Percentiles rank a stretch among this genome's conserved stretches.
phyloP scores from a whole-genome alignment of 768 basidiomycete genomes.

The Candolleomyces aberdarensis region DNA sequence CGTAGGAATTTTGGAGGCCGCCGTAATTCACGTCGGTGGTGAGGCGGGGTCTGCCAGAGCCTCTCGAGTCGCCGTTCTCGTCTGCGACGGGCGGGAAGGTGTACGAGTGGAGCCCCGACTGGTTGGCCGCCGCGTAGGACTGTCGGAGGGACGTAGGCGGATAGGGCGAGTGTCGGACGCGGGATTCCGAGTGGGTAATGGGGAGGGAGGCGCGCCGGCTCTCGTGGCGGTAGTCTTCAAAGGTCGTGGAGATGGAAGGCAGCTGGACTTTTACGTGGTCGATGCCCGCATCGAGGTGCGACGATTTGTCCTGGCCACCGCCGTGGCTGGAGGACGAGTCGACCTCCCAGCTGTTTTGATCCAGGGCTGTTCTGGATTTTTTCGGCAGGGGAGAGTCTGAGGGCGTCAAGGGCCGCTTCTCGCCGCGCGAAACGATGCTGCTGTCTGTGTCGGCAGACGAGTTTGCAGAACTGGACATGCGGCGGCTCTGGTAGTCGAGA shows the following conservation, averaged over 20 bases:
- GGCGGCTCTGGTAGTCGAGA: constrained; percentile 58
- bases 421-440: constrained; percentile 53
- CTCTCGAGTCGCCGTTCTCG: constrained; percentile 32
- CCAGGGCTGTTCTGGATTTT: constrained; percentile 33
- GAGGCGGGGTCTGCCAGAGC: constrained; percentile 34
- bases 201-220: constrained; percentile 64
- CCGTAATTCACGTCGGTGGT: constrained; percentile 43
- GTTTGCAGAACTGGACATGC: constrained; percentile 76
- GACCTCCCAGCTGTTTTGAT: constrained; percentile 28
- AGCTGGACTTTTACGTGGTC: constrained; percentile 51
- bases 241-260: constrained; percentile 70
- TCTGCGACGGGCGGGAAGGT: constrained; percentile 55
- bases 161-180: constrained; percentile 56
- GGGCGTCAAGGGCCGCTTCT: constrained; percentile 60
- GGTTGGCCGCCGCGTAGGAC: constrained; percentile 42
- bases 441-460: constrained; percentile 69
- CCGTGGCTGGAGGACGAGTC: constrained; percentile 18
- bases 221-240: constrained; percentile 60
- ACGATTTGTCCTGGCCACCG: too few relatives aligned
- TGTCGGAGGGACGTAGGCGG: constrained; percentile 47
- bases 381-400: constrained; percentile 53
- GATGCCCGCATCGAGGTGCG: too few relatives aligned
- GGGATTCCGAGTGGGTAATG: constrained; percentile 51
- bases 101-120: constrained; percentile 45
- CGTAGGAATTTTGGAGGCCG: constrained; percentile 36